Conservation (phyloP, 2,329 filamentous ascomycete genomes). For the Colletotrichum sidae region DNA sequence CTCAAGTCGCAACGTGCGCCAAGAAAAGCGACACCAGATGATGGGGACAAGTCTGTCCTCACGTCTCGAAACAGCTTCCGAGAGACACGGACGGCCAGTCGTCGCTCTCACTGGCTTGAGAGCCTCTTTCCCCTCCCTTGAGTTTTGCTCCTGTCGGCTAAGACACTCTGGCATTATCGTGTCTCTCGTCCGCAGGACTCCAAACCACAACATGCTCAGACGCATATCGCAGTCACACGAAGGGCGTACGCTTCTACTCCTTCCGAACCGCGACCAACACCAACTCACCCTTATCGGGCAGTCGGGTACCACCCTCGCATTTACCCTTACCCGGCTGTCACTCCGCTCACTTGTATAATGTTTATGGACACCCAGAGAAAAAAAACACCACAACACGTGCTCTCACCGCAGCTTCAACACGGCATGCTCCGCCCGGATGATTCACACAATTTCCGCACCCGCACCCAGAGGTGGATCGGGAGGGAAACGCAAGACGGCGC, state of each 20-base stretch:
- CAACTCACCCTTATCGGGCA: background rate
- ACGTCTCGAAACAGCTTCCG: conserved; percentile 29
- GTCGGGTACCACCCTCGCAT: conserved; percentile 15
- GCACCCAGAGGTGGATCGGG: no score
- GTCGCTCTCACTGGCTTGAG: background rate
- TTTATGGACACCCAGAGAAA: background rate
- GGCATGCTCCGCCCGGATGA: conserved; percentile 14
- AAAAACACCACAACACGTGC: background rate
- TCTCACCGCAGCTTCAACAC: background rate
- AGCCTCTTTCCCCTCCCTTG: background rate
- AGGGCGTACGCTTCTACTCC: background rate
- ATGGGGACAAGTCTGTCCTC: conserved; percentile 12
- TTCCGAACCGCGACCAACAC: background rate
- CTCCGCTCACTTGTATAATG: conserved; percentile 5
- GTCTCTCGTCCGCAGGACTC: background rate
- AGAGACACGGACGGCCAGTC: conserved; percentile 16
- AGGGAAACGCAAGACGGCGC: no score
- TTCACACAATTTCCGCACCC: background rate
- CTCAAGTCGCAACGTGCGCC: conserved; percentile 35
- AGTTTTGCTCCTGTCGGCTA: background rate
- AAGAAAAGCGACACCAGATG: conserved; percentile 34
- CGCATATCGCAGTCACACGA: no score
- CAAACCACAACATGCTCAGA: no score
- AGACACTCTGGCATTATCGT: conserved; percentile 14
- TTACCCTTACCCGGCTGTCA: background rate